These are phyloP conservation scores for carrot (Daucus carota) DNA, from an alignment of 129 eudicot species.

Conservation along the genomic window DNA sequence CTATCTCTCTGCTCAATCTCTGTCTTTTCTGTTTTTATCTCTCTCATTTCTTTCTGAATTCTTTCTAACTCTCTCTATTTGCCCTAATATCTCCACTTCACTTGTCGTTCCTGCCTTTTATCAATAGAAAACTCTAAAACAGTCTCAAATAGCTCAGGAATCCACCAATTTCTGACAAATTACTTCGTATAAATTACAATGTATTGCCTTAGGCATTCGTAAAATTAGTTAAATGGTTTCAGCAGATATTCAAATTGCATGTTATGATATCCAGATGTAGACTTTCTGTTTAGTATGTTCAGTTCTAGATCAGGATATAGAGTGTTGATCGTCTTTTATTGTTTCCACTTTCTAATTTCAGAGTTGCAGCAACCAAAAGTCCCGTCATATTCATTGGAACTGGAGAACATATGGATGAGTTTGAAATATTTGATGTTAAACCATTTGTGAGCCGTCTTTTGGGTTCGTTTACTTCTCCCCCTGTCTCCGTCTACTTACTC, in stretches of 20 bases:
- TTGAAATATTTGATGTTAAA: slow-evolving; percentile 87
- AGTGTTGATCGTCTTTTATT: neutral
- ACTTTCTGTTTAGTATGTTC: neutral
- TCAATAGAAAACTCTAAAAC: no score
- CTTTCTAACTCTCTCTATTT: no score
- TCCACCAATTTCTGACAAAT: no score
- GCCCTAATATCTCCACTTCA: no score
- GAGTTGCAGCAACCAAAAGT: slow-evolving; percentile 96
- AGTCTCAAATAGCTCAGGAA: no score
- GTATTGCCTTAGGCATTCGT: no score
- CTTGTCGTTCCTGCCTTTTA: no score
- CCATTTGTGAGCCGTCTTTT: slow-evolving; percentile 94
- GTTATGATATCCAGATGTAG: neutral
- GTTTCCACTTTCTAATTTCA: slow-evolving; percentile 13
- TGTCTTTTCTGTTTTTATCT: no score
- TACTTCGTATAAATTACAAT: no score
- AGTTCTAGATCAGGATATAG: neutral
- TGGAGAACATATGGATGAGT: slow-evolving; percentile 98
- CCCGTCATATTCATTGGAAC: slow-evolving; percentile 93
- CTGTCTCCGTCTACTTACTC: neutral
- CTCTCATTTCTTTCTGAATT: no score
- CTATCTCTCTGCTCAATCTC: no score
- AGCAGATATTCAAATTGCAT: neutral
- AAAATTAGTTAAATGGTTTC: no score
- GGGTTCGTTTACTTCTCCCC: slow-evolving; percentile 29